Base-by-base conservation (phyloP, 1,139 yeast species). In the Insectozyma bohioensis region DNA sequence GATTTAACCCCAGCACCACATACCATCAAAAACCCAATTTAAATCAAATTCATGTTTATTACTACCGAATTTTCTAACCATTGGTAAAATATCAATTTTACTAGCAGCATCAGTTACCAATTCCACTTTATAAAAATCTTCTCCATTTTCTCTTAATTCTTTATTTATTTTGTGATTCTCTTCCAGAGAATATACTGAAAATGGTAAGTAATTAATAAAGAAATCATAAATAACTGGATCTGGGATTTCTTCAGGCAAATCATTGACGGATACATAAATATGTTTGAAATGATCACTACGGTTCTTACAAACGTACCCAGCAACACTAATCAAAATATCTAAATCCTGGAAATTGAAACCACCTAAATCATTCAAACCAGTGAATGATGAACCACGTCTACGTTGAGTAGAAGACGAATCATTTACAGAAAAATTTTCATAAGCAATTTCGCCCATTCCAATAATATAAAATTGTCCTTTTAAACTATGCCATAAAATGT, bases 271-370 rank as follows among this genome's bases (percentile, higher is more conserved):
- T 2, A 56, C 56, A 29, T 46, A 51, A 8, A 55, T 41, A 8
- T 49, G 37, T 5, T 40, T 35, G 15, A 43, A 40, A 12, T 41
- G 48, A 2, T 35, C 21, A n/a, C 44, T 38, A 28, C 62, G 45
- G 20, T 51, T 50, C 23, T 49, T 46, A 10, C 61, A 64, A 12
- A 58, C 56, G 31, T 51, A 43, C 23, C 59, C 48, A 4, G 72
- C 72, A 2, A 56, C 42, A n/a, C 50, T 45, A 28, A 67, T 43
- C 39, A 67, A 52, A 20, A 67, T 46, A 40, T 63, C 70, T 39
- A 65, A 55, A 42, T 67, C 73, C 37, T 65, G 69, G 51, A 66
- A 67, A 36, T 66, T 67, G 43, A 51, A 54, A 2, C 70, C 72
- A 13, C 70, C 72, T 39, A 65, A 50, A 8, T 66, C 72, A 43